Evolutionary conservation across 2,329 filamentous ascomycete genomes (phyloP).

Genomic region (Pseudocercospora macadamiae): DNA sequence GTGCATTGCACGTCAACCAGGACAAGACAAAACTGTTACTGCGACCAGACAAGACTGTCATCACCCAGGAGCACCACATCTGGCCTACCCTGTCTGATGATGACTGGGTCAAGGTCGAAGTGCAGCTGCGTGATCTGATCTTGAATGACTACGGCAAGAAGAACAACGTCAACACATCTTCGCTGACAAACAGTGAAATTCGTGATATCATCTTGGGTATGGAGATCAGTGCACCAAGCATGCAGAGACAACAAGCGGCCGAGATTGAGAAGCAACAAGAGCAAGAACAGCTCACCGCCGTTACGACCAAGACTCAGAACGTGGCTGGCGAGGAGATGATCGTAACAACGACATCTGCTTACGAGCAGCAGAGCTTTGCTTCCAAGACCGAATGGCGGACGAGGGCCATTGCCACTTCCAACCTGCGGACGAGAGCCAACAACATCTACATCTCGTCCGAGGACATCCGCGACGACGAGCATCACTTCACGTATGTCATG

Average conservation of each 20-base stretch:
- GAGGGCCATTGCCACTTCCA: conserved; percentile 88
- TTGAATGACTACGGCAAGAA: conserved; percentile 99
- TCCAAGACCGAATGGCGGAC: conserved; percentile 99
- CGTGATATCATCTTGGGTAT: conserved; percentile 98
- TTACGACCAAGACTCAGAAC: conserved; percentile 98
- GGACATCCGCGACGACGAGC: conserved; percentile 87
- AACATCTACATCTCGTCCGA: conserved; percentile 99
- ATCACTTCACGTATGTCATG: conserved; percentile 93
- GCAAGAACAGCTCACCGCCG: conserved; percentile 92
- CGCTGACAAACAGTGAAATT: conserved; percentile 93
- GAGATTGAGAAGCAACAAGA: conserved; percentile 99
- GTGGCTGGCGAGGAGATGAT: conserved; percentile 97
- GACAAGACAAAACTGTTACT: conserved; percentile 97
- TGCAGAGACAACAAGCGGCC: conserved; percentile 97
- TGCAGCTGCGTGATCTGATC: conserved; percentile 91
- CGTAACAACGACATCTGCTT: conserved; percentile 96
- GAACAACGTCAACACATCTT: conserved; percentile 99
- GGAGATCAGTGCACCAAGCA: conserved; percentile 97
- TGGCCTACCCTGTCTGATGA: conserved; percentile 95
- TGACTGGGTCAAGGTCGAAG: conserved; percentile 99
- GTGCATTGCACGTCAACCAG: conserved; percentile 94
- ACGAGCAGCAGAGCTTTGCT: conserved; percentile 95
- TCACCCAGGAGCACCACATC: conserved; percentile 98
- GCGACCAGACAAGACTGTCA: conserved; percentile 94
- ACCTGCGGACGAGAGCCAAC: conserved; percentile 89